Evolutionary conservation across 2,329 filamentous ascomycete genomes (phyloP).

Genomic region (Fusarium brevicatenulatum): DNA sequence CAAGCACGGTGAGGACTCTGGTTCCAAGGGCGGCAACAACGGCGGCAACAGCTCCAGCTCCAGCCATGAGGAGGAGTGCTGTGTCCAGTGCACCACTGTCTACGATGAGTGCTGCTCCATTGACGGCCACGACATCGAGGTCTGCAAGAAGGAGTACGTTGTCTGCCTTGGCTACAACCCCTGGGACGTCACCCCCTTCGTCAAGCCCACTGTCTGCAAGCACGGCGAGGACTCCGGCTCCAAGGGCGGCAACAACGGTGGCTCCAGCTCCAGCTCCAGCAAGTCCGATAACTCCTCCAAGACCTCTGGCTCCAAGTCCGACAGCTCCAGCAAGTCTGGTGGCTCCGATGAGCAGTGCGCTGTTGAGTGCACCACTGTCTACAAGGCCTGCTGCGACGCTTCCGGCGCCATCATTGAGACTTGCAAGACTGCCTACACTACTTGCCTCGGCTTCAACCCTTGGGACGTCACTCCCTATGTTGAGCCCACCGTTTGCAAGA

Average conservation of each 20-base stretch:
- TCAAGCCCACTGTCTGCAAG: slow-evolving; percentile 33
- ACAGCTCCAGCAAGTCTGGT: background rate
- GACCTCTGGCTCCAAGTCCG: background rate
- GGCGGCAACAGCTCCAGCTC: background rate
- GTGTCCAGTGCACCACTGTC: slow-evolving; percentile 22
- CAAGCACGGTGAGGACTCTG: slow-evolving; percentile 9
- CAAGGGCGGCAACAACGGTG: background rate
- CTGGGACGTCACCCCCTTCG: slow-evolving; percentile 12
- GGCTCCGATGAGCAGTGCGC: slow-evolving; percentile 22
- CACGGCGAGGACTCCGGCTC: background rate
- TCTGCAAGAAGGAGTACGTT: slow-evolving; percentile 22
- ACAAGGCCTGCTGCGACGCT: slow-evolving; percentile 29
- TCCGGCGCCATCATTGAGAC: slow-evolving; percentile 20
- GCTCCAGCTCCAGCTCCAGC: background rate
- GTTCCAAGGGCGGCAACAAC: background rate
- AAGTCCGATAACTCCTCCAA: background rate
- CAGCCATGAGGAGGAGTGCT: slow-evolving; percentile 28
- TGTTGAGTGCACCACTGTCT: slow-evolving; percentile 17
- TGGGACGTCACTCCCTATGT: slow-evolving; percentile 15
- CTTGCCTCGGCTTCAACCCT: slow-evolving; percentile 32
- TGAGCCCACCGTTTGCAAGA: slow-evolving; percentile 33
- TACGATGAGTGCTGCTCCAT: slow-evolving; percentile 26
- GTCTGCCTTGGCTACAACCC: slow-evolving; percentile 31
- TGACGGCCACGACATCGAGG: slow-evolving; percentile 13
- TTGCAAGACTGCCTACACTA: slow-evolving; percentile 26